These are phyloP conservation scores for Candida alai DNA, from an alignment of 805 yeast genomes.

Conservation along the genomic window DNA sequence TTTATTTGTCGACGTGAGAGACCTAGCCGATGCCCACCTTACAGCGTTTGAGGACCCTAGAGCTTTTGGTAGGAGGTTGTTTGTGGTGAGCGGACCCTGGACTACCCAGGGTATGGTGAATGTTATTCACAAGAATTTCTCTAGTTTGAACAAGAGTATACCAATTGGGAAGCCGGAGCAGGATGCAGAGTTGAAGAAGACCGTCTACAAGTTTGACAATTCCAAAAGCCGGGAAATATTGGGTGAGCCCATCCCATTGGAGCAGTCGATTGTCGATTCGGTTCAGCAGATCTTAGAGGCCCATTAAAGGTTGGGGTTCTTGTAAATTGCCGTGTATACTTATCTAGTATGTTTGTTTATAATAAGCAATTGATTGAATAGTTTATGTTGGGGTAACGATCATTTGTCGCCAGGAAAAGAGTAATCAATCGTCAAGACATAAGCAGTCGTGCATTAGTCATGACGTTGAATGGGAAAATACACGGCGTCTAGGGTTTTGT, in stretches of 20 bases:
- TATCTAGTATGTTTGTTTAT: too few species aligned
- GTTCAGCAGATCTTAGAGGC: conserved; percentile 27
- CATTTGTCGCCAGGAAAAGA: too few species aligned
- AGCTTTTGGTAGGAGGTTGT: conserved; percentile 25
- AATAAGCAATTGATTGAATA: too few species aligned
- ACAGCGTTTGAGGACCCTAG: conserved; percentile 20
- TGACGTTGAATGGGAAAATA: too few species aligned
- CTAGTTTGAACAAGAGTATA: conserved; percentile 39
- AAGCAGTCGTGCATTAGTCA: too few species aligned
- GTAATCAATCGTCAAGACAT: too few species aligned
- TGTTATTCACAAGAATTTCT: conserved; percentile 34
- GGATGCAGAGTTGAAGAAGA: conserved; percentile 12
- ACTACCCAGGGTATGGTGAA: conserved; percentile 27
- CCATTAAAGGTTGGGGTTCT: too few species aligned
- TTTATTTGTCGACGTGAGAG: conserved; percentile 19
- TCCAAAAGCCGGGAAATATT: conserved; percentile 27
- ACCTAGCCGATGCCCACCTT: conserved; percentile 24
- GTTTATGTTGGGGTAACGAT: too few species aligned
- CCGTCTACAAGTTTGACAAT: conserved; percentile 22
- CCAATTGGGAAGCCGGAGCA: conserved; percentile 39
- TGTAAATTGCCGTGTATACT: too few species aligned
- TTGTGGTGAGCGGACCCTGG: conserved; percentile 14
- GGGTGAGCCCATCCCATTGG: conserved; percentile 29
- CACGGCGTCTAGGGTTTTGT: too few species aligned
- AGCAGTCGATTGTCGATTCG: conserved; percentile 39